These are phyloP conservation scores for Silene latifolia DNA, from an alignment of 148 eudicot species.

Conservation along the genomic window DNA sequence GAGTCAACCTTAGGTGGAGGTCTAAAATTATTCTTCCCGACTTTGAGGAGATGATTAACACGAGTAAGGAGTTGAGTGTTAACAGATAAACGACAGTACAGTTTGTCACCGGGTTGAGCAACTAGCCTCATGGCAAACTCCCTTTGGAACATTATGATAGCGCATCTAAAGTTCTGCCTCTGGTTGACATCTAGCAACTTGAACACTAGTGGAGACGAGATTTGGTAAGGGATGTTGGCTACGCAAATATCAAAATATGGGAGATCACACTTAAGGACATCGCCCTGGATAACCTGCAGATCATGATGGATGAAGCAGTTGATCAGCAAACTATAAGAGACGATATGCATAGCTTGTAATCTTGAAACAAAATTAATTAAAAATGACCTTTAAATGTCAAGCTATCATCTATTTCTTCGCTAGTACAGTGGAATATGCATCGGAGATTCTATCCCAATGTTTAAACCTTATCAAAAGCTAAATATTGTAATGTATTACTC, in stretches of 20 bases:
- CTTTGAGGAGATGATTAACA: conserved; percentile 73
- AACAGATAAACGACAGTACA: conserved; percentile 83
- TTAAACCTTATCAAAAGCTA: no score
- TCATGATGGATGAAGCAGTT: conserved; percentile 1
- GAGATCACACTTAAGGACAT: conserved; percentile 82
- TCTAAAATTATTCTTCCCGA: conserved; percentile 83
- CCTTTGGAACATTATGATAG: conserved; percentile 87
- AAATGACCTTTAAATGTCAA: no score
- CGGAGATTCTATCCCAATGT: no score
- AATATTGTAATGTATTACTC: no score
- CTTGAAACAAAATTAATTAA: no score
- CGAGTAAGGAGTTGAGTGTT: conserved; percentile 79
- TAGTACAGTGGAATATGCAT: background rate
- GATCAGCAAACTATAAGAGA: background rate
- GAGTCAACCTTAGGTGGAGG: conserved; percentile 98
- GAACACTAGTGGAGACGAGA: conserved; percentile 85
- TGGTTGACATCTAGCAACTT: conserved; percentile 57
- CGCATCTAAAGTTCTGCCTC: conserved; percentile 68
- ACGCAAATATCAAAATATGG: conserved; percentile 91
- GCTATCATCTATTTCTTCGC: no score
- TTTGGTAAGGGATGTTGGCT: conserved; percentile 89
- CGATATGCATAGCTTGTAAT: no score
- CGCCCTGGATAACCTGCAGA: conserved; percentile 84
- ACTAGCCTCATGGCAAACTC: conserved; percentile 94
- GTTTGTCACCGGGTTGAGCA: conserved; percentile 90